These are phyloP conservation scores for Chrysosporium queenslandicum DNA, from an alignment of 2,329 filamentous ascomycete genomes.

Conservation along the genomic window DNA sequence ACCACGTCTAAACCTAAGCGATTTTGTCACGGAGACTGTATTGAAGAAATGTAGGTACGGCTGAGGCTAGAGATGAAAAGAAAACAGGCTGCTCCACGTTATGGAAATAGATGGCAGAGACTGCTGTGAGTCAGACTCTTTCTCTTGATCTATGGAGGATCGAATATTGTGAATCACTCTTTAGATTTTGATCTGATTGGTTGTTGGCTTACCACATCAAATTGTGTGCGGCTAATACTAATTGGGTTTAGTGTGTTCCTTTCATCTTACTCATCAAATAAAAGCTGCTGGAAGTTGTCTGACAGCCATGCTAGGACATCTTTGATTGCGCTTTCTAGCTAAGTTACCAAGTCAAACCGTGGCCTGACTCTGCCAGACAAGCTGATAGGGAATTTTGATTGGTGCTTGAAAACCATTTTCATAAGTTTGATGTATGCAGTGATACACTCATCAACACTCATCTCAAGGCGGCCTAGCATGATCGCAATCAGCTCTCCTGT, in stretches of 20 bases:
- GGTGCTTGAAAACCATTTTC: not conserved
- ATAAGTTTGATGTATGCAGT: not conserved
- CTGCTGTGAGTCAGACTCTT: slow-evolving; percentile 2
- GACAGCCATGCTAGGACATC: too few relatives aligned
- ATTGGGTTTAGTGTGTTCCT: too few relatives aligned
- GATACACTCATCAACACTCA: not conserved
- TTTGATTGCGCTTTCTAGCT: too few relatives aligned
- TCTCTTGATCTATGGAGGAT: not conserved
- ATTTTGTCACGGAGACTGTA: not conserved
- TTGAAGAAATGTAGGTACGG: not conserved
- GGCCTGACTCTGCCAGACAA: too few relatives aligned
- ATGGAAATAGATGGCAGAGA: not conserved
- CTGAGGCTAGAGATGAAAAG: not conserved
- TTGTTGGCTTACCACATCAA: too few relatives aligned
- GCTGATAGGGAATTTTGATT: too few relatives aligned
- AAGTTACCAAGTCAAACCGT: too few relatives aligned
- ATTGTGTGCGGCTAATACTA: too few relatives aligned
- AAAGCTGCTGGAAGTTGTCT: too few relatives aligned
- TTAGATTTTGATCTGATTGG: too few relatives aligned
- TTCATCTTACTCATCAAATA: too few relatives aligned
- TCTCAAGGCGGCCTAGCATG: not conserved
- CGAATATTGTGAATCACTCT: too few relatives aligned
- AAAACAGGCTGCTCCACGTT: not conserved
- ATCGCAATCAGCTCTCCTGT: not conserved
- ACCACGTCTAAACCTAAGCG: not conserved